Evolutionary conservation across 1,139 yeast genomes (phyloP), one percentile per base, ranked within the genome.

Genomic region (Meyerozyma athensensis): DNA sequence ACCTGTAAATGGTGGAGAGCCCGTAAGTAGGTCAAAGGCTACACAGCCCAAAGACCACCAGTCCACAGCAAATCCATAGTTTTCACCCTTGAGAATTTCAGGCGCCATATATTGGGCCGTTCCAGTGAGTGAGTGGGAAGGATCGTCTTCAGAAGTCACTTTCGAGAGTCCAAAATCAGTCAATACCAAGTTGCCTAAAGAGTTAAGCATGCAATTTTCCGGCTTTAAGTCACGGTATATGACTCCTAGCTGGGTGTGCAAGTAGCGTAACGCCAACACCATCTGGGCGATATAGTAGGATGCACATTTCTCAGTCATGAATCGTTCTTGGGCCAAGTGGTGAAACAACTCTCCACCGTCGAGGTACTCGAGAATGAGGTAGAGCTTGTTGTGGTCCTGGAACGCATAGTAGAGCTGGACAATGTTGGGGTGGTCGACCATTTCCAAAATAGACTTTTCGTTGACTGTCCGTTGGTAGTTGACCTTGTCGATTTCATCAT

Each of bases 41-140:
- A 92, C 86, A 47, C 96, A 87, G 0, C 98, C 97, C 21, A 92
- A 67, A 0, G 97, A 87, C 95, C 97, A 92, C 95, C 97, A 92
- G 56, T 92, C 98, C 8, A 94, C 96, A 7, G 81, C 74, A 46
- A 76, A 81, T 46, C 89, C 92, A 55, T 92, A 92, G n/a, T 83
- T 80, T 45, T 82, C 79, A 19, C 96, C 96, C 37, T 77, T 77
- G 19, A 92, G 63, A 22, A 92, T 85, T 57, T 92, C 97, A 1
- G 98, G 98, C 0, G 97, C 97, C 86, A 90, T 89, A 56, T 89
- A 90, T 59, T 89, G 96, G 0, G 96, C 95, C 0, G 97, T 90
- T 0, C 97, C 98, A 22, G 89, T 83, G 54, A 90, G 77, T 2
- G 96, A 81, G 49, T 77, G 84, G 38, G 72, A 65, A 41, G 54